Percentiles rank a stretch among this genome's conserved stretches.
These are phyloP conservation scores for Blastobotrys serpentis DNA, from an alignment of 1,139 yeast genomes.

Conservation along the genomic window DNA sequence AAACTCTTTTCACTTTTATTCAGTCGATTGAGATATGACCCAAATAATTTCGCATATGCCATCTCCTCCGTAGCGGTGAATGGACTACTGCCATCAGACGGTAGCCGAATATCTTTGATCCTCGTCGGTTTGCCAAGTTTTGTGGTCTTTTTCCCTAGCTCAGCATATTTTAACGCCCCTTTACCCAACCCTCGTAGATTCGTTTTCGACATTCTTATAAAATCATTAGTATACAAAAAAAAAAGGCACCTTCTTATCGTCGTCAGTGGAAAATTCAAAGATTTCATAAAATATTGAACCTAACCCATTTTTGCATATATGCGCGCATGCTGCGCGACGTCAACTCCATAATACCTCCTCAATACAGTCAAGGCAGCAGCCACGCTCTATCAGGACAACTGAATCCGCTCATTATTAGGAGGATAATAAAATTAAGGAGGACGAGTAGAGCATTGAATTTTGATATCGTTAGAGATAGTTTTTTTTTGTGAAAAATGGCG, in stretches of 20 bases:
- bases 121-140: not conserved
- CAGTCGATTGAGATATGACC: not conserved
- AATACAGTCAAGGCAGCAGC: not conserved
- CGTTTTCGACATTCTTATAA: constrained; percentile 28
- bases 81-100: constrained; percentile 3
- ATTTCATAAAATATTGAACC: too few species aligned
- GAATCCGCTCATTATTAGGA: too few species aligned
- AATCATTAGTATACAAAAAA: too few species aligned
- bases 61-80: constrained; percentile 15
- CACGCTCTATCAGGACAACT: not conserved
- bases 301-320: not conserved
- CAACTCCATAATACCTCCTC: too few species aligned
- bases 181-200: not conserved
- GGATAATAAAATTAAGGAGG: too few species aligned
- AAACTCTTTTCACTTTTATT: not conserved
- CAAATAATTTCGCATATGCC: constrained; percentile 14
- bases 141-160: not conserved
- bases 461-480: too few species aligned
- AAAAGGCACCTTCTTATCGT: too few species aligned
- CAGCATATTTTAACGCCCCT: constrained; percentile 1
- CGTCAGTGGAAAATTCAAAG: too few species aligned
- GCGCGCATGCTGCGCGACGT: too few species aligned
- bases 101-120: constrained; percentile 1
- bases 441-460: too few species aligned
- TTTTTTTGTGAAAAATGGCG: constrained; percentile 13